These are phyloP conservation scores for Claviceps fusiformis DNA, from an alignment of 2,329 filamentous ascomycete genomes.

Conservation along the genomic window DNA sequence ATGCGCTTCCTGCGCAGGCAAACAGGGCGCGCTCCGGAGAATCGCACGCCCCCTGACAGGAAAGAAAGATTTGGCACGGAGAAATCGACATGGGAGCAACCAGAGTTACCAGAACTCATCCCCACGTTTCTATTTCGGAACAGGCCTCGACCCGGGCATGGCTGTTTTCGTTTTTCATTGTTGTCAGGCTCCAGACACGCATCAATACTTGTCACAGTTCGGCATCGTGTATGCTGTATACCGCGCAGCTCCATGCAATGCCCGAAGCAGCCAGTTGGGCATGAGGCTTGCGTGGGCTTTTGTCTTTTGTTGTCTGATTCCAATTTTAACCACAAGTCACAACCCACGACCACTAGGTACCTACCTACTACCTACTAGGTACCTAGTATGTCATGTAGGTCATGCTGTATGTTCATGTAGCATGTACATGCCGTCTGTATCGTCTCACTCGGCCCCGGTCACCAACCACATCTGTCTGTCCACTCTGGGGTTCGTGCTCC, in stretches of 20 bases:
- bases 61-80: neutral
- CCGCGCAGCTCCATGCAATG: neutral
- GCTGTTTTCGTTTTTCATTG: slow-evolving; percentile 1
- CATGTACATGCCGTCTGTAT: neutral
- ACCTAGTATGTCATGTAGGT: neutral
- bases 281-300: neutral
- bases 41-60: slow-evolving; percentile 1
- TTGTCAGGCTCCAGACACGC: neutral
- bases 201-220: neutral
- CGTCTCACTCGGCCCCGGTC: neutral
- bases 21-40: neutral
- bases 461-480: slow-evolving; percentile 1
- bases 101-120: neutral
- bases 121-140: slow-evolving; percentile 6
- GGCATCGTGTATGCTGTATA: neutral
- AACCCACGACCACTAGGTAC: no score
- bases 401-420: no score
- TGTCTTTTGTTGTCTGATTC: neutral
- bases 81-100: neutral
- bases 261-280: neutral
- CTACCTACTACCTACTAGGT: no score
- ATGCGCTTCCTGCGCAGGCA: neutral
- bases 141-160: neutral
- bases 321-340: neutral
- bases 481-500: neutral